These are phyloP conservation scores for Eucalyptus erythrocorys DNA, from an alignment of 345 rosid genomes.

Conservation along the genomic window DNA sequence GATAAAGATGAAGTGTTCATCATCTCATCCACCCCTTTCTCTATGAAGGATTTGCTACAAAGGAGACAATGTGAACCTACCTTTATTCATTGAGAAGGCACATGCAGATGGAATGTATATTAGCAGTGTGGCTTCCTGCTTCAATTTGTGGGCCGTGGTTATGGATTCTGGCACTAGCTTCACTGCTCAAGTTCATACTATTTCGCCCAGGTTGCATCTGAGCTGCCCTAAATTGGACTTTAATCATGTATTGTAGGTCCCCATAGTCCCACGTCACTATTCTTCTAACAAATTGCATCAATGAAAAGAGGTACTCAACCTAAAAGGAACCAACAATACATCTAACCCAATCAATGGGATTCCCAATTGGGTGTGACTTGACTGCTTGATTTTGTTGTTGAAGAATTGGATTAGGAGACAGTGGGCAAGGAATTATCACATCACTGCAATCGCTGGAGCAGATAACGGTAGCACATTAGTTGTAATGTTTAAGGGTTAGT, in stretches of 20 bases:
- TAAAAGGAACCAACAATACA: too few species aligned
- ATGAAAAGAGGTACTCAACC: background rate
- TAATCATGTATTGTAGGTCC: background rate
- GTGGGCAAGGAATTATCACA: conserved; percentile 79
- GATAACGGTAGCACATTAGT: conserved; percentile 70
- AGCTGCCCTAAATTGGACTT: background rate
- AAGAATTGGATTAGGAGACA: conserved; percentile 94
- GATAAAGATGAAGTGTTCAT: background rate
- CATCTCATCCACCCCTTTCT: background rate
- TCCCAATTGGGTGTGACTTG: background rate
- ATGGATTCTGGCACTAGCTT: conserved; percentile 95
- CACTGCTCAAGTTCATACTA: conserved; percentile 61
- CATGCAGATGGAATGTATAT: conserved; percentile 66
- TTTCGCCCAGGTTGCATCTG: conserved; percentile 55
- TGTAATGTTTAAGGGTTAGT: conserved; percentile 78
- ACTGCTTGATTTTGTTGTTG: background rate
- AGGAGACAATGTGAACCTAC: conserved; percentile 61
- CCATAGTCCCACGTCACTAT: background rate
- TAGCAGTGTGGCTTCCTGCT: conserved; percentile 63
- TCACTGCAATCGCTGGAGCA: conserved; percentile 83
- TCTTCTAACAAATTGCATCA: background rate
- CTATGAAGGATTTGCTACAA: conserved; percentile 60
- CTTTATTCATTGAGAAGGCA: conserved; percentile 71
- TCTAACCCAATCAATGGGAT: background rate
- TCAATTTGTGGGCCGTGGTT: conserved; percentile 75